Evolutionary conservation across 164 flowering plant species (phyloP), one percentile per base, ranked within the genome.

Genomic region (Sextonia rubra): DNA sequence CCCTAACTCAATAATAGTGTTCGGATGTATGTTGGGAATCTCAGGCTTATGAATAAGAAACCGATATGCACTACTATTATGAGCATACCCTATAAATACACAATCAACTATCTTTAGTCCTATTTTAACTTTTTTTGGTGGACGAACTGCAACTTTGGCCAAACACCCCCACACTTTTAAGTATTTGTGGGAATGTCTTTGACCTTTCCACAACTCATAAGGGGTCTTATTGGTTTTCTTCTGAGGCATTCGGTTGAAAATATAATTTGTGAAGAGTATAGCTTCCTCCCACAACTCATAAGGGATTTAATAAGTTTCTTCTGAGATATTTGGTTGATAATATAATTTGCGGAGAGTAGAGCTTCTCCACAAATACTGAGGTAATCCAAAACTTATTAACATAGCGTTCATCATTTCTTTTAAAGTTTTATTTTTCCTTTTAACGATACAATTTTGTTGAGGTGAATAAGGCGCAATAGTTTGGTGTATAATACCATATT

Each of bases 401-500:
- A 56, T 70, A 18, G 2, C 73, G 30, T 70, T 49, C n/a, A 75
- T 64, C 68, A 69, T 74, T 17, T 67, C 61, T 22, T 74, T 60
- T 6, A 74, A 22, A 2, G 68, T 74, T 2, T 49, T 60, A 2
- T 27, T 62, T 62, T 74, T 74, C 1, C 63, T 12, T 49, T 74
- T 62, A 8, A 27, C 69, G 0, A 74, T 12, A 1, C 73, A 4
- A 49, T 74, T 74, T 4, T 12, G 22, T 20, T 69, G 56, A 47
- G 72, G 82, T 15, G 73, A 47, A 66, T 75, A 80, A 6, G 73
- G 70, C 0, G 72, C 12, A 3, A 65, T 72, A 0, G 69, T 55
- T 55, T 75, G 58, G n/a, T 77, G 77, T 4, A 80, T 70, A 3
- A 80, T 75, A 2, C 68, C 78, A 48, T 48, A 8, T 37, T 72